These are phyloP conservation scores for Apiospora malaysiana DNA, from an alignment of 2,329 filamentous ascomycete species.

Conservation along the genomic window DNA sequence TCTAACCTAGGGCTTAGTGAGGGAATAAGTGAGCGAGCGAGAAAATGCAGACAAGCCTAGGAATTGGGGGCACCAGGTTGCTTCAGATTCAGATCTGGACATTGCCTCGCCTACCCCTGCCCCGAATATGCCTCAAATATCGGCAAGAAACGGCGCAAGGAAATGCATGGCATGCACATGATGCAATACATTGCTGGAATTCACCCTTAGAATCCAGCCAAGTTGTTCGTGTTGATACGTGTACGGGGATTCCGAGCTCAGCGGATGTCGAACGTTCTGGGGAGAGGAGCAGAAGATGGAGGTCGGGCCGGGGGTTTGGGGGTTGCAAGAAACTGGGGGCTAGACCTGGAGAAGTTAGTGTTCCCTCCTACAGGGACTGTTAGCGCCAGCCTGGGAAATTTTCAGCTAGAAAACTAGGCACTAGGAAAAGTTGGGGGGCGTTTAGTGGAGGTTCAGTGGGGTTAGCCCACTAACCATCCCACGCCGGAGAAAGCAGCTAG, in stretches of 20 bases:
- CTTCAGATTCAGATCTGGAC: neutral
- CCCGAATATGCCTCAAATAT: neutral
- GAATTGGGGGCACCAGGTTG: neutral
- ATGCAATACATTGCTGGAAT: neutral
- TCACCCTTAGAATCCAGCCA: neutral
- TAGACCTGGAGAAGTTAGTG: constrained; percentile 18
- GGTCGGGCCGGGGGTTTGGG: neutral
- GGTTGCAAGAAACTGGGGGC: neutral
- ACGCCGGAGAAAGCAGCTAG: neutral
- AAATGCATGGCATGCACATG: neutral
- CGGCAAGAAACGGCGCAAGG: neutral
- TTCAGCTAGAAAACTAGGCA: neutral
- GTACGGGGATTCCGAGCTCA: neutral
- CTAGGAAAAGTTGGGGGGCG: neutral
- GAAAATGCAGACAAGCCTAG: neutral
- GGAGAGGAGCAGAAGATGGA: neutral
- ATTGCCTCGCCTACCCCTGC: neutral
- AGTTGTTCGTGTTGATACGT: neutral
- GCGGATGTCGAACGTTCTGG: neutral
- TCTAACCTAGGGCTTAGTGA: neutral
- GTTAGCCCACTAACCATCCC: neutral
- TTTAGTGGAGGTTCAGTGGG: neutral
- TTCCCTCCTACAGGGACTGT: neutral
- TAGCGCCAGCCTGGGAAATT: constrained; percentile 14
- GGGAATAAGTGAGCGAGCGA: neutral